Conservation (phyloP, 768 basidiomycete species). For the Royoungia palumana region DNA sequence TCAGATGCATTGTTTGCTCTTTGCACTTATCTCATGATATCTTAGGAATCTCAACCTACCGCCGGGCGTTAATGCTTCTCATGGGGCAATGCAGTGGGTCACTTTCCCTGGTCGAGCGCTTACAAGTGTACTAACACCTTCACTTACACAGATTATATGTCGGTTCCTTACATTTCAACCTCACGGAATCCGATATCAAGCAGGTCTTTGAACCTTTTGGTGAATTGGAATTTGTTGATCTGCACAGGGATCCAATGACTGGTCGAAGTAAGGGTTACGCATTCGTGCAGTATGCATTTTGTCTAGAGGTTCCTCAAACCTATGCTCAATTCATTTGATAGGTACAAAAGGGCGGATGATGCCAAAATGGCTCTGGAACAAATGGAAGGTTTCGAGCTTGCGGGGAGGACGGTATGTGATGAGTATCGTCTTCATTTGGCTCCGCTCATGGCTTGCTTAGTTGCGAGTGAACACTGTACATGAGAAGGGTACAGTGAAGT, state of each 20-base stretch:
- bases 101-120: conserved; percentile 18
- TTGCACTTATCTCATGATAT: conserved; percentile 9
- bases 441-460: conserved; percentile 35
- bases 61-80: conserved; percentile 78
- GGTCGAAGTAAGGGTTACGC: conserved; percentile 97
- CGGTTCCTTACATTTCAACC: conserved; percentile 94
- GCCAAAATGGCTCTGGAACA: conserved; percentile 96
- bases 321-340: conserved; percentile 28
- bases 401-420: conserved; percentile 77
- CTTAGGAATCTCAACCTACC: conserved; percentile 74
- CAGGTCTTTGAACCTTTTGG: conserved; percentile 99
- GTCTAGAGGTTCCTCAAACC: neutral
- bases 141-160: conserved; percentile 75
- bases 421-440: conserved; percentile 9
- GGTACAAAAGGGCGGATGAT: conserved; percentile 88
- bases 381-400: conserved; percentile 98
- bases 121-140: conserved; percentile 12
- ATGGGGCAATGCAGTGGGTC: conserved; percentile 81
- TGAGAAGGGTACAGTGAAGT: conserved; percentile 78
- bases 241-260: conserved; percentile 92
- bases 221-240: conserved; percentile 96
- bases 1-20: conserved; percentile 35
- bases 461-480: conserved; percentile 90
- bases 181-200: conserved; percentile 94
- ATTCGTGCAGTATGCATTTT: conserved; percentile 80